These are phyloP conservation scores for Xylariaceae sp. DNA, from an alignment of 2,329 filamentous ascomycete genomes.

Conservation along the genomic window DNA sequence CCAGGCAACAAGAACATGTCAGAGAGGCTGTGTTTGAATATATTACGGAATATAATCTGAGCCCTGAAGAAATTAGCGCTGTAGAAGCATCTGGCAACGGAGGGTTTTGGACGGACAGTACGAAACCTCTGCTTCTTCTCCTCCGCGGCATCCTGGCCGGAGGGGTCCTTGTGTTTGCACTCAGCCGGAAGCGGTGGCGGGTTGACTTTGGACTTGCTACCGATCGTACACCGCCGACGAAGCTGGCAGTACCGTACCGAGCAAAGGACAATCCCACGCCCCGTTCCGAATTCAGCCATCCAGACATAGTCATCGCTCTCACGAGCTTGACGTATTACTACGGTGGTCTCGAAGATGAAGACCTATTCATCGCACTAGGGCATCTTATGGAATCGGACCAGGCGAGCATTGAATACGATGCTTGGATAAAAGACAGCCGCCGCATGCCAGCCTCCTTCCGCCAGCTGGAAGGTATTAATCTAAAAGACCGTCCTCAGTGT, in stretches of 20 bases:
- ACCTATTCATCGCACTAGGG: constrained; percentile 56
- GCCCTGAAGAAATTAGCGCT: constrained; percentile 37
- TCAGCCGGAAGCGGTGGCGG: constrained; percentile 66
- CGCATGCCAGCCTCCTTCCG: constrained; percentile 47
- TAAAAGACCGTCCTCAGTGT: constrained; percentile 61
- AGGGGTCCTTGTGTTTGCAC: constrained; percentile 59
- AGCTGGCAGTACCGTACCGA: constrained; percentile 64
- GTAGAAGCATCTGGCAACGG: constrained; percentile 45
- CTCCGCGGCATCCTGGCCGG: constrained; percentile 63
- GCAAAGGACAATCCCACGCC: constrained; percentile 64
- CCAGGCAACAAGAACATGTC: constrained; percentile 41
- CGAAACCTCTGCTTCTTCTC: constrained; percentile 49
- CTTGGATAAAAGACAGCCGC: constrained; percentile 51
- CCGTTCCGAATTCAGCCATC: constrained; percentile 67
- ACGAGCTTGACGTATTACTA: constrained; percentile 65
- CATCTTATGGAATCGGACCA: constrained; percentile 60
- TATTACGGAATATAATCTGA: constrained; percentile 48
- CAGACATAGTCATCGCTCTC: constrained; percentile 62
- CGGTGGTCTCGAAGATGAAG: constrained; percentile 56
- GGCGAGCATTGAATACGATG: constrained; percentile 56
- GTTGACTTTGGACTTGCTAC: constrained; percentile 68
- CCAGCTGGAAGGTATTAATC: constrained; percentile 60
- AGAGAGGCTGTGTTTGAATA: constrained; percentile 50
- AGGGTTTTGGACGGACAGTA: constrained; percentile 47
- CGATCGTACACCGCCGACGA: constrained; percentile 47